These are phyloP conservation scores for Kodamaea leandrae DNA, from an alignment of 805 yeast species.

Conservation along the genomic window DNA sequence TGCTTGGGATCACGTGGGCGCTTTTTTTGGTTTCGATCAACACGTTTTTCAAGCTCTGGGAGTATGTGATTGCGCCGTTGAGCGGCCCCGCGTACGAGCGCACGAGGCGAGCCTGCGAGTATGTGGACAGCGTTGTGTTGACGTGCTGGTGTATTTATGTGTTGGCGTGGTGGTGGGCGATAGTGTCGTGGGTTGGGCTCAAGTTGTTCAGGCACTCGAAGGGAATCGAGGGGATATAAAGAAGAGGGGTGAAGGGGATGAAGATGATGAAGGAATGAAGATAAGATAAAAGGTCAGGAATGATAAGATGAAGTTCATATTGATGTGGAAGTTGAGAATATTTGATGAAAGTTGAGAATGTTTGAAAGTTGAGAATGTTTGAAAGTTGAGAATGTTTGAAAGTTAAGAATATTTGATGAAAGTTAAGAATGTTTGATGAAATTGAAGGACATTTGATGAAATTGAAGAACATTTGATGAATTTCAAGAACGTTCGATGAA, in stretches of 20 bases:
- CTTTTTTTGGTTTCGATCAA: conserved; percentile 33
- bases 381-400: too few species aligned
- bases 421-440: too few species aligned
- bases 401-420: too few species aligned
- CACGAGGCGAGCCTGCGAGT: conserved; percentile 17
- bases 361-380: too few species aligned
- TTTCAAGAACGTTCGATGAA: too few species aligned
- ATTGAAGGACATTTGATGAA: too few species aligned
- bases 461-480: too few species aligned
- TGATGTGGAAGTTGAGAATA: neutral
- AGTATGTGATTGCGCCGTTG: conserved; percentile 31
- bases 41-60: conserved; percentile 37
- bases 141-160: conserved; percentile 41
- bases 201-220: conserved; percentile 78
- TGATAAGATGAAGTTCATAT: neutral
- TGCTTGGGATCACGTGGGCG: conserved; percentile 30
- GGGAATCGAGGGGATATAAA: conserved; percentile 31
- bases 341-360: too few species aligned
- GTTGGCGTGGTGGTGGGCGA: conserved; percentile 61
- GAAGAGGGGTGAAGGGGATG: neutral
- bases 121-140: conserved; percentile 30
- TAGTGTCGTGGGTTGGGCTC: conserved; percentile 74
- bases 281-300: neutral
- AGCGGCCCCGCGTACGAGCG: conserved; percentile 13
- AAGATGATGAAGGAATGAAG: neutral